Evolutionary conservation across 495 filamentous ascomycete genomes (phyloP), one percentile per base, ranked within the genome.

Genomic region (Parachaetomium inaequale): DNA sequence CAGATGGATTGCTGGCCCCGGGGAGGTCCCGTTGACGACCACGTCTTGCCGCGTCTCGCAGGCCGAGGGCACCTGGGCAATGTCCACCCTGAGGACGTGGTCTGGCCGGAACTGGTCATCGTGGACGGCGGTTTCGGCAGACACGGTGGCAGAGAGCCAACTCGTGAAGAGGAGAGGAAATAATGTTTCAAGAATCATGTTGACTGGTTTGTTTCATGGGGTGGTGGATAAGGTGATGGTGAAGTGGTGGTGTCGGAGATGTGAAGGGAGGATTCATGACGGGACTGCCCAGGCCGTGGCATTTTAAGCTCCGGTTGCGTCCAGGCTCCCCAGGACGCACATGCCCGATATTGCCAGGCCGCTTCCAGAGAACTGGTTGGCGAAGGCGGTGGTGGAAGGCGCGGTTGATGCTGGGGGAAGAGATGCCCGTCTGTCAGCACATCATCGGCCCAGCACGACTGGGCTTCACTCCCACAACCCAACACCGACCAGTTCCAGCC

Each of bases 21-120:
- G 84, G 11, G 71, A 72, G 11, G 80, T 79, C 55, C 81, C 81
- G 64, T 86, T 86, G 59, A 84, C 73, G 15, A 86, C 56, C 3
- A 81, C 74, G 28, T 71, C 78, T 28, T 73, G 59, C 45, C 79
- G 74, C 0, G 57, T 67, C 51, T 78, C 66, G 58, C 84, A 84
- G 26, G 75, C 79, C 56, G 78, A 70, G 0, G 66, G 65, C 34
- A 78, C 73, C 3, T 70, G 63, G 51, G 74, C 69, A 21, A 67
- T 56, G 0, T 78, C 78, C 7, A 79, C 76, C 25, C 77, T 72
- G 17, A 86, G 74, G 17, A 81, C 66, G 43, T 80, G 74, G 61
- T 84, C 79, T 19, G 84, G 84, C n/a, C 58, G 55, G 61, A 84
- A 82, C 51, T 55, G 68, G 55, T 47, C 58, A 64, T 80, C 74